Conservation (phyloP, 768 basidiomycete species). For the Hydnum rufescens region DNA sequence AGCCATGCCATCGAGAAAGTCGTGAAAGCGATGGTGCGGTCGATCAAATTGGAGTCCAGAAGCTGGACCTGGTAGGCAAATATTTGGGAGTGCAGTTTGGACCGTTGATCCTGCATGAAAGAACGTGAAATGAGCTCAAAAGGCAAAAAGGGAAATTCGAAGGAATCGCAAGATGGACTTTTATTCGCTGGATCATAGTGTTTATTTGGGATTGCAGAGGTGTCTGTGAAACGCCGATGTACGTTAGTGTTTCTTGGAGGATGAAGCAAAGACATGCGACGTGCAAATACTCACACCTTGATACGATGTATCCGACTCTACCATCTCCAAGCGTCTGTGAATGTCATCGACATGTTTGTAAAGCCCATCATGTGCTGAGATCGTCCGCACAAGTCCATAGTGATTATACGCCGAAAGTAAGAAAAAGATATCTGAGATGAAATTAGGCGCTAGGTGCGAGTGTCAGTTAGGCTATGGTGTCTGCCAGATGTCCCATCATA, state of each 20-base stretch:
- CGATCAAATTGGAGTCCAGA: slow-evolving; percentile 65
- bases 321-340: slow-evolving; percentile 51
- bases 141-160: neutral
- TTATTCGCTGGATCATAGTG: slow-evolving; percentile 53
- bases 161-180: slow-evolving; percentile 24
- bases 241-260: neutral
- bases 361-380: slow-evolving; percentile 40
- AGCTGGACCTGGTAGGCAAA: slow-evolving; percentile 72
- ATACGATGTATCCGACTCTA: slow-evolving; percentile 66
- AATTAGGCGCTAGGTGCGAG: slow-evolving; percentile 49
- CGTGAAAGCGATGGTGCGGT: slow-evolving; percentile 63
- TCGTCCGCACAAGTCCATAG: slow-evolving; percentile 67
- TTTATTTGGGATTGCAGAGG: slow-evolving; percentile 61
- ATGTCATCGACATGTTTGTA: slow-evolving; percentile 39
- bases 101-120: slow-evolving; percentile 36
- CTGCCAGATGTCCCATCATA: neutral
- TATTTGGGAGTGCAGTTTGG: slow-evolving; percentile 49
- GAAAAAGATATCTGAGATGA: slow-evolving; percentile 91
- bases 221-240: no score
- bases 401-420: slow-evolving; percentile 73
- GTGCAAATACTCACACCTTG: slow-evolving; percentile 37
- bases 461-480: neutral
- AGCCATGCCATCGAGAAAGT: slow-evolving; percentile 88
- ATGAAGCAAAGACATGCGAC: neutral
- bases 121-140: neutral